These are phyloP conservation scores for Grosmannia huntii DNA, from an alignment of 2,329 filamentous ascomycete species.

Conservation along the genomic window DNA sequence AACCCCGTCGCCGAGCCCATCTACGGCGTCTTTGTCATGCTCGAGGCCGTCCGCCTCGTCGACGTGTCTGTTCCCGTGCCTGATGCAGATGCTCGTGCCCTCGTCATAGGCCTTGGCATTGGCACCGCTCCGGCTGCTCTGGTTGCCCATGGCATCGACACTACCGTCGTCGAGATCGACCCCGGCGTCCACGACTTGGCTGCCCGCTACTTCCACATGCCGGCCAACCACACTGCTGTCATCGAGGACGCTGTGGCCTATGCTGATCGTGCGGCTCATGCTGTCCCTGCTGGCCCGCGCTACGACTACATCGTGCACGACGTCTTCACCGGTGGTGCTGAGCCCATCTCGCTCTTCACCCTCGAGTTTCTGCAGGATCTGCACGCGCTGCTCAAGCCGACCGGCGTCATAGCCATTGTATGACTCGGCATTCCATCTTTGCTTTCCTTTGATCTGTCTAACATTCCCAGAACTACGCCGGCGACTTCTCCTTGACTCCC, in stretches of 20 bases:
- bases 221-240: conserved; percentile 62
- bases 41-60: conserved; percentile 80
- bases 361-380: conserved; percentile 67
- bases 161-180: conserved; percentile 90
- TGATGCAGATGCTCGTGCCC: conserved; percentile 60
- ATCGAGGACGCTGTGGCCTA: conserved; percentile 74
- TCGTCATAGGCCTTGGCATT: conserved; percentile 85
- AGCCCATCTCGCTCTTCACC: conserved; percentile 81
- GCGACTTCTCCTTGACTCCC: conserved; percentile 66
- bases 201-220: conserved; percentile 67
- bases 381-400: conserved; percentile 54
- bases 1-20: conserved; percentile 65
- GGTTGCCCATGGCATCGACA: conserved; percentile 77
- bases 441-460: neutral
- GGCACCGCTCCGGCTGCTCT: conserved; percentile 83
- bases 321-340: conserved; percentile 92
- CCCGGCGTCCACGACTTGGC: conserved; percentile 79
- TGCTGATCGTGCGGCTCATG: conserved; percentile 32
- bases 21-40: conserved; percentile 90
- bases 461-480: conserved; percentile 70
- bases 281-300: conserved; percentile 24
- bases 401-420: conserved; percentile 83
- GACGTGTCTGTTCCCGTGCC: conserved; percentile 39
- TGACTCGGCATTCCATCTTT: conserved; percentile 9
- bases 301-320: conserved; percentile 96